Base-by-base conservation (phyloP, 441 rosid genomes). In the Syzygium syzygioides region DNA sequence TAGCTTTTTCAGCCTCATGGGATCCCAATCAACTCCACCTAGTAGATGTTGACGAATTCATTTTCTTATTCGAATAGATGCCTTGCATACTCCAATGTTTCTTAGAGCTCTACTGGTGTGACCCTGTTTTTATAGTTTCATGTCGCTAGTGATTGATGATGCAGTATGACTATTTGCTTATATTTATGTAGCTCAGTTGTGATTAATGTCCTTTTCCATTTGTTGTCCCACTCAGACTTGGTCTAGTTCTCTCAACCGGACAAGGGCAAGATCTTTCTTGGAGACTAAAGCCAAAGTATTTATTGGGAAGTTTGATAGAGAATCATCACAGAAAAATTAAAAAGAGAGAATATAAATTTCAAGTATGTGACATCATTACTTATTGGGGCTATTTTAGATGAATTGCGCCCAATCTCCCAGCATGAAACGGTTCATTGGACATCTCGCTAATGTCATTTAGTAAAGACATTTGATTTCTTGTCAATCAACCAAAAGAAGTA, bases 401-500 rank as follows among this genome's bases (percentile, higher is more conserved):
- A 60, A 60, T 28, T 28, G 0, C 4, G 1, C 66, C 66, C 66
- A 28, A 60, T 60, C 13, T 60, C 32, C 32, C 13, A 28, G 9
- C 30, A 28, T 28, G 3, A 60, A 60, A 60, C 17, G 0, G 2
- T 28, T 0, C 7, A 1, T 60, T 28, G 15, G 19, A n/a, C 68
- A 28, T 60, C 26, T 6, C 4, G 0, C n/a, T n/a, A 6, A 28
- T 1, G 8, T 28, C 0, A 28, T 28, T 0, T 26, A 60, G 66
- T 28, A 60, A 12, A 28, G 4, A 5, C 48, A 15, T 60, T 60
- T 3, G 1, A 30, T 60, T 60, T 60, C 32, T 1, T 56, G 28
- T 56, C 10, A 4, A 56, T 56, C 60, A 23, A 56, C 60, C 25
- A 20, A 56, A 56, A 56, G 60, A 23, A 4, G 28, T 56, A 23